phyloP scores from a whole-genome alignment of 2,329 filamentous ascomycete genomes.

The Venturia carpophila region DNA sequence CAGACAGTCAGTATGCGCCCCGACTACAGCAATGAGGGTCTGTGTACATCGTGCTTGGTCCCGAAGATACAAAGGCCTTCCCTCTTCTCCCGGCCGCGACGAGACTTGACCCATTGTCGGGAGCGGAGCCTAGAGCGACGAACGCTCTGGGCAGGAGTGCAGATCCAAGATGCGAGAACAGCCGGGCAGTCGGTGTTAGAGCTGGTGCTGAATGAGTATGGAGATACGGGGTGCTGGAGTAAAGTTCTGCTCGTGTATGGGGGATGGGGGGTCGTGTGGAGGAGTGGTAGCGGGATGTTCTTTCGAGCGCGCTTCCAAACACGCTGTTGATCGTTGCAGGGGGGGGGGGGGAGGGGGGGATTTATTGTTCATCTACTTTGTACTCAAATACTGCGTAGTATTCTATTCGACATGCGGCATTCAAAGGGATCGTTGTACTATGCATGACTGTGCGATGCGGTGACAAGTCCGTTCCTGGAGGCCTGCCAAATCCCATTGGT shows the following conservation, averaged over 20 bases:
- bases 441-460: slow-evolving; percentile 2
- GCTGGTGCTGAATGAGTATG: not conserved
- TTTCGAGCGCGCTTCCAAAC: not conserved
- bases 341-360: not conserved
- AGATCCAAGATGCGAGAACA: not conserved
- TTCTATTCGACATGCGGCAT: not conserved
- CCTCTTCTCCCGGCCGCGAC: slow-evolving; percentile 74
- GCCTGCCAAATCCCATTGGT: not conserved
- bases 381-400: not conserved
- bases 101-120: slow-evolving; percentile 76
- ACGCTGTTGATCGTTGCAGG: not conserved
- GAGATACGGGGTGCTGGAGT: not conserved
- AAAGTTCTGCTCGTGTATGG: not conserved
- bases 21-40: slow-evolving; percentile 19
- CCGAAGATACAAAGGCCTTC: slow-evolving; percentile 69
- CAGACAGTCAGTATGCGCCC: slow-evolving; percentile 22
- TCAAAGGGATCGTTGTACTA: not conserved
- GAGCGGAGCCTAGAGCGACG: slow-evolving; percentile 9
- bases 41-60: slow-evolving; percentile 84
- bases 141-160: slow-evolving; percentile 4
- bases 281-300: not conserved
- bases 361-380: not conserved
- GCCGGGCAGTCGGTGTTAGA: not conserved
- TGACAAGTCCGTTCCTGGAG: not conserved
- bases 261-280: not conserved